These are phyloP conservation scores for Magnolia officinalis DNA, from an alignment of 164 flowering plant species.

Conservation along the genomic window DNA sequence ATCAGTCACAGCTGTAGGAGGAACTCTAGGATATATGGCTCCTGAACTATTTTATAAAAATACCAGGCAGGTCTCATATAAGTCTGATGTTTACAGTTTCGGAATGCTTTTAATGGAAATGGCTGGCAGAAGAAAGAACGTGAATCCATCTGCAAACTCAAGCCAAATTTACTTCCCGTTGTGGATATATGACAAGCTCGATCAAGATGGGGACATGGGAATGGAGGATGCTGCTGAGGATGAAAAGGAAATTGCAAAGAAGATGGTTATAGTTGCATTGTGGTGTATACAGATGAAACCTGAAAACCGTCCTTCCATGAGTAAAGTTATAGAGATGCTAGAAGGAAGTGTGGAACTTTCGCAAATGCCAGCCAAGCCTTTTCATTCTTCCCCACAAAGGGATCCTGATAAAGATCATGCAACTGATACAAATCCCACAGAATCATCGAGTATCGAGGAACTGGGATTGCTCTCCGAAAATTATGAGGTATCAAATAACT, in stretches of 20 bases:
- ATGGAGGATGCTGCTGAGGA: no score
- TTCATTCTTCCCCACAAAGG: neutral
- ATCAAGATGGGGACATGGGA: no score
- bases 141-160: no score
- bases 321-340: constrained; percentile 23
- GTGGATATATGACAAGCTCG: no score
- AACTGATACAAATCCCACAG: neutral
- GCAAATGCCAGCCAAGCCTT: constrained; percentile 20
- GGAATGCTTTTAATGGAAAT: no score
- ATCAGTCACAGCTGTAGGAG: constrained; percentile 3
- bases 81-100: no score
- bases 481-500: neutral
- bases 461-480: neutral
- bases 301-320: constrained; percentile 25
- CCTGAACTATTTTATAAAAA: constrained; percentile 7
- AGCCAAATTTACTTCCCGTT: no score
- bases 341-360: constrained; percentile 15
- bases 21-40: constrained; percentile 13
- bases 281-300: constrained; percentile 1
- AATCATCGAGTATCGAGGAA: no score
- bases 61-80: no score
- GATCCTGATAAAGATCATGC: neutral
- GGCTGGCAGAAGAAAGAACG: no score
- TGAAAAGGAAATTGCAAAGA: no score
- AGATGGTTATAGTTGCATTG: no score